Evolutionary conservation across 2,329 filamentous ascomycete species (phyloP).

Genomic region (Xylariaceae sp.): DNA sequence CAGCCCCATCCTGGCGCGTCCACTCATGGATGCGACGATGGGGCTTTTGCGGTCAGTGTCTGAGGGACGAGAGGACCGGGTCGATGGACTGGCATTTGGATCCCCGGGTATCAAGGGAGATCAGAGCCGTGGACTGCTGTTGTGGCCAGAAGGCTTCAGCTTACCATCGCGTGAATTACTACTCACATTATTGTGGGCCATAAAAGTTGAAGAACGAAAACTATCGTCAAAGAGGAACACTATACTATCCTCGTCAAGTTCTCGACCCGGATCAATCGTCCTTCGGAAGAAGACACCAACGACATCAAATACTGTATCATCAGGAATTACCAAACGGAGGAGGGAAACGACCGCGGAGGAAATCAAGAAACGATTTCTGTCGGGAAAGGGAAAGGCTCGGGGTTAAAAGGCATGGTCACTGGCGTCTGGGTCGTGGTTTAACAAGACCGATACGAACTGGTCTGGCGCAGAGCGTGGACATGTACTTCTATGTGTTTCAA

Average conservation of each 20-base stretch:
- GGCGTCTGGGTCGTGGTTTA: slow-evolving; percentile 5
- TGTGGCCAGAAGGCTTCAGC: slow-evolving; percentile 36
- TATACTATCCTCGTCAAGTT: slow-evolving; percentile 24
- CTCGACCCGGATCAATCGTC: slow-evolving; percentile 27
- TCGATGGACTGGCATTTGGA: slow-evolving; percentile 37
- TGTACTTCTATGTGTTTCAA: neutral
- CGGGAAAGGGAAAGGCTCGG: slow-evolving; percentile 16
- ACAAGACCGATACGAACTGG: neutral
- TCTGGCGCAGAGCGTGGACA: neutral
- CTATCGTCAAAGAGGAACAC: slow-evolving; percentile 19
- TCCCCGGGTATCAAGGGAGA: slow-evolving; percentile 37
- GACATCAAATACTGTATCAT: slow-evolving; percentile 24
- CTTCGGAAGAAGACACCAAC: slow-evolving; percentile 26
- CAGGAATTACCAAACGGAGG: slow-evolving; percentile 19
- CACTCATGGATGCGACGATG: slow-evolving; percentile 71
- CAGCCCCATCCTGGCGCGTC: slow-evolving; percentile 73
- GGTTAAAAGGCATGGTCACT: slow-evolving; percentile 1
- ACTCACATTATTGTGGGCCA: slow-evolving; percentile 36
- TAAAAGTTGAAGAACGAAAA: slow-evolving; percentile 35
- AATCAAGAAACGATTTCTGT: slow-evolving; percentile 22
- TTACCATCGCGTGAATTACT: slow-evolving; percentile 36
- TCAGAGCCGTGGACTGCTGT: slow-evolving; percentile 32
- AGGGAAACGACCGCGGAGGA: slow-evolving; percentile 19
- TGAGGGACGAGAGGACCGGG: slow-evolving; percentile 52
- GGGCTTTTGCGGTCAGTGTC: slow-evolving; percentile 69